phyloP scores from a whole-genome alignment of 2,329 filamentous ascomycete species.

The Ophiostoma perfectum region DNA sequence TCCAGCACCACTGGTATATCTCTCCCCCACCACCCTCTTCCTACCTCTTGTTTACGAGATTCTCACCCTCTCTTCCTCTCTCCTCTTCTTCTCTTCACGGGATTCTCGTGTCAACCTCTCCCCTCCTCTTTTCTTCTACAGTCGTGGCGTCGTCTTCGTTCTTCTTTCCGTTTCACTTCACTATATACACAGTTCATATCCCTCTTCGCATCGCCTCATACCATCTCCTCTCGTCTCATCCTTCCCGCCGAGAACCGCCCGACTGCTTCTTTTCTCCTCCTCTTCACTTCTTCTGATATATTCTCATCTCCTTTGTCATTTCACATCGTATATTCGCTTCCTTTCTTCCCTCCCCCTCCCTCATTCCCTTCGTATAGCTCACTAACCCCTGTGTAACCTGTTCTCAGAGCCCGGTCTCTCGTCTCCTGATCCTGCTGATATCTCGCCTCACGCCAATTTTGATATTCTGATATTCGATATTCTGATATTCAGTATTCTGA shows the following conservation, averaged over 20 bases:
- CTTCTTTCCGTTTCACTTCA: conserved; percentile 9
- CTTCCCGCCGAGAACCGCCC: conserved; percentile 24
- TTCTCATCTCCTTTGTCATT: neutral
- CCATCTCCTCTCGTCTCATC: neutral
- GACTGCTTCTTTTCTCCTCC: conserved; percentile 19
- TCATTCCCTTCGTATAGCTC: no score
- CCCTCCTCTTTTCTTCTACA: conserved; percentile 53
- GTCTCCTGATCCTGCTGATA: conserved; percentile 3
- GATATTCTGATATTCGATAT: neutral
- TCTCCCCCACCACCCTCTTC: conserved; percentile 46
- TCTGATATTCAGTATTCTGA: neutral
- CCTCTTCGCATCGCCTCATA: conserved; percentile 12
- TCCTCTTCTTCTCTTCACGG: conserved; percentile 51
- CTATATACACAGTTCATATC: conserved; percentile 11
- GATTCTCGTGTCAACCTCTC: conserved; percentile 30
- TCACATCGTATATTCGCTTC: neutral
- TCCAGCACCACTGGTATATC: conserved; percentile 36
- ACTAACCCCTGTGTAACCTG: conserved; percentile 16
- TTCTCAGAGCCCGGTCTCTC: conserved; percentile 11
- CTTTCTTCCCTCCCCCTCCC: neutral
- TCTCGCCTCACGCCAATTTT: neutral
- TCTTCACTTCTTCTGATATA: conserved; percentile 1
- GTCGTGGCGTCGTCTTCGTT: conserved; percentile 47
- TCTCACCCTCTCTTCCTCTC: conserved; percentile 40
- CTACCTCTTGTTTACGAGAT: conserved; percentile 24